These are phyloP conservation scores for Agarophyton chilense DNA, from an alignment of 23 red algal species.

Conservation along the genomic window DNA sequence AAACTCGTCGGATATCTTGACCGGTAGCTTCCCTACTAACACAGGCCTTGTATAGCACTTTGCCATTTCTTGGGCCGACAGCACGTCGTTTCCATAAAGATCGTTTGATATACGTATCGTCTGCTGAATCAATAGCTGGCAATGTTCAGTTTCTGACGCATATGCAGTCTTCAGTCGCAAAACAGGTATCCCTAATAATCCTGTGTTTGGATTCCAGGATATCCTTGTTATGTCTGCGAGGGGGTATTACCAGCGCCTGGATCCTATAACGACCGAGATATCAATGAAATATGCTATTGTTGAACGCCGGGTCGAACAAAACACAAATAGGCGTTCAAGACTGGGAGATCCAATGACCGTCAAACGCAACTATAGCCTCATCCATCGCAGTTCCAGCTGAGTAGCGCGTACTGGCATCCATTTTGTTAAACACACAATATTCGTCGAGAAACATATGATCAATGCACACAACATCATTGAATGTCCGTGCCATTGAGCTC, in stretches of 20 bases:
- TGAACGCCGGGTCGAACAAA: slow-evolving; percentile 13
- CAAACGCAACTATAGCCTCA: neutral
- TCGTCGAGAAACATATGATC: slow-evolving; percentile 21
- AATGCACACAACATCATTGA: slow-evolving; percentile 18
- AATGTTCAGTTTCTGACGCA: neutral
- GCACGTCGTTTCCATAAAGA: slow-evolving; percentile 6
- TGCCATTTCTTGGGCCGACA: neutral
- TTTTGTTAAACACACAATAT: neutral
- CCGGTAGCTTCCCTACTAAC: neutral
- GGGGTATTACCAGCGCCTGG: neutral
- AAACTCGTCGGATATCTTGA: neutral
- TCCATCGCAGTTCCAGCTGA: neutral
- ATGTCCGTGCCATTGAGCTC: neutral
- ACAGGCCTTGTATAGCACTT: slow-evolving; percentile 1
- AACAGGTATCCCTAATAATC: neutral
- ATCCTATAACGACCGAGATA: neutral
- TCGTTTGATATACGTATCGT: neutral
- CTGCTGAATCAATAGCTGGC: neutral
- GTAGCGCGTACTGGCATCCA: neutral
- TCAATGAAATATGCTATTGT: neutral
- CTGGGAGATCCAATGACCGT: neutral
- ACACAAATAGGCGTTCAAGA: slow-evolving; percentile 4
- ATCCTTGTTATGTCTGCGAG: slow-evolving; percentile 9
- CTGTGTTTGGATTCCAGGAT: slow-evolving; percentile 18
- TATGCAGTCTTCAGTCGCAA: neutral